Base-by-base conservation (phyloP, 192 early-diverging fungal genomes). In the Coemansia sp. region DNA sequence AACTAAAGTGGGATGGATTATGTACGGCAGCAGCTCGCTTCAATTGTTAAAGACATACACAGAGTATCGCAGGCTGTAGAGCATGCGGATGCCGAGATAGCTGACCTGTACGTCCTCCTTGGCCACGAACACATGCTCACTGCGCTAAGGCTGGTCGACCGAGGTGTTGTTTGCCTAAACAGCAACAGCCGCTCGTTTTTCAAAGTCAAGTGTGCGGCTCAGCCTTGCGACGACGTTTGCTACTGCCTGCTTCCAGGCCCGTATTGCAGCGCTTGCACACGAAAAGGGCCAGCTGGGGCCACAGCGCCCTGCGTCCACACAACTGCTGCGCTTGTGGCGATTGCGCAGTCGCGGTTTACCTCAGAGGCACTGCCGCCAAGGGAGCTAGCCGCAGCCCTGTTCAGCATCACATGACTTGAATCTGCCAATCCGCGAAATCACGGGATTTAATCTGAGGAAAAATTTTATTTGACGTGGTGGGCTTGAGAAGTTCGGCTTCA, bases 181-280 rank as follows among this genome's bases (percentile, higher is more conserved):
- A 75, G 75, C 48, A 61, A 23, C 64, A 48, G 37, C 9, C 80
- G 80, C 62, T 38, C 38, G 38, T 67, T 83, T 36, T 83, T 83
- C 42, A 58, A 70, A 19, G 66, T 76, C 14, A 61, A 61, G 36
- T 12, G 19, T 11, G 65, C 59, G 21, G 32, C 39, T 34, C 32
- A 70, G 46, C 21, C 45, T 23, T 31, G 32, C 61, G 55, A 53
- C 59, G 68, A 67, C 58, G 42, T 53, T 7, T 77, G 75, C 69
- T 83, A 63, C 45, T 83, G 80, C 66, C 19, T 83, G 67, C 80
- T 83, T 19, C 80, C 80, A 3, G 80, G 80, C 36, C 58, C 67
- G 36, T 77, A 69, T 63, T 83, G 80, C 61, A 77, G 60, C 41
- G 39, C 45, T 14, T 83, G 80, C 61, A 58, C 70, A 5, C 34